These are phyloP conservation scores for Extremus antarcticus DNA, from an alignment of 495 filamentous ascomycete species.

Conservation along the genomic window DNA sequence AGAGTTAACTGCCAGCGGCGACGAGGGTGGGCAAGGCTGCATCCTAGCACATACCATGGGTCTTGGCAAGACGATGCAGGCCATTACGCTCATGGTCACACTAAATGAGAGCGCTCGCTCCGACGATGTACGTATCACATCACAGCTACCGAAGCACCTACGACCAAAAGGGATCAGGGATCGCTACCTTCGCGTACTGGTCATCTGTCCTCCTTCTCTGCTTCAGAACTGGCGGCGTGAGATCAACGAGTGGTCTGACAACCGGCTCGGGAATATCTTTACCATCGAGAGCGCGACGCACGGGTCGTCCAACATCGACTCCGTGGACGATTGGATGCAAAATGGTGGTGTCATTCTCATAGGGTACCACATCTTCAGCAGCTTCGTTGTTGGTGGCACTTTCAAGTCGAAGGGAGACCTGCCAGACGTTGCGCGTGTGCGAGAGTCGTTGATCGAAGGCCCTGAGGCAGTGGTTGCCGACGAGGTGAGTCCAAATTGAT, in stretches of 20 bases:
- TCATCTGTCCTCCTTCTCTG: conserved; percentile 66
- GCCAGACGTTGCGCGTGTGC: neutral
- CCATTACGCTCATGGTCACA: conserved; percentile 67
- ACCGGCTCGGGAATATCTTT: conserved; percentile 21
- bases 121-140: conserved; percentile 39
- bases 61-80: conserved; percentile 86
- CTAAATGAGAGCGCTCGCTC: conserved; percentile 57
- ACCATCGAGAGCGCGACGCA: conserved; percentile 20
- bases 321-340: conserved; percentile 50
- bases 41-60: conserved; percentile 90
- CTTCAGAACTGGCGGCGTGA: conserved; percentile 80
- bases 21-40: conserved; percentile 53
- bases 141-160: conserved; percentile 57
- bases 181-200: conserved; percentile 47
- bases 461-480: conserved; percentile 69
- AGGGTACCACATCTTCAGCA: conserved; percentile 58
- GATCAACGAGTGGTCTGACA: conserved; percentile 55
- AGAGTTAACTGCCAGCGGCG: conserved; percentile 50
- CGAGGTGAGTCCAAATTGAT: no score
- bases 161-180: conserved; percentile 20
- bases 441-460: conserved; percentile 14
- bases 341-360: conserved; percentile 65
- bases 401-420: no score
- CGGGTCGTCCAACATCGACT: neutral
- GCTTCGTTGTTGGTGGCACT: conserved; percentile 32